phyloP scores from a whole-genome alignment of 2,329 filamentous ascomycete genomes.

The Apiospora arundinis region DNA sequence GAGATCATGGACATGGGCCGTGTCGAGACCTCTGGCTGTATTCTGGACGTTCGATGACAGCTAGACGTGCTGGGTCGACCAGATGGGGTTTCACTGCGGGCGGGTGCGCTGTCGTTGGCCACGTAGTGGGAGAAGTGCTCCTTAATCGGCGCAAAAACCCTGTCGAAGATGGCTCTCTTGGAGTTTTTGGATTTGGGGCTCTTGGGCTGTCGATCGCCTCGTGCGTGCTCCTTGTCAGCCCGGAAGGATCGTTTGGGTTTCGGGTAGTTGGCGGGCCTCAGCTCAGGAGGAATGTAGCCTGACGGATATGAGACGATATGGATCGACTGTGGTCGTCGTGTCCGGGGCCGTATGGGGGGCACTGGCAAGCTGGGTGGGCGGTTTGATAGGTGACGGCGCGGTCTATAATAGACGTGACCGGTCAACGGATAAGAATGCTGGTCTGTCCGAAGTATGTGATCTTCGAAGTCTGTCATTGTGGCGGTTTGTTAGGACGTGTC shows the following conservation, averaged over 20 bases:
- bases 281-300: conserved; percentile 51
- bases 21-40: background rate
- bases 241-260: conserved; percentile 54
- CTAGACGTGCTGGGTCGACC: conserved; percentile 24
- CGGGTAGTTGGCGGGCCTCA: conserved; percentile 49
- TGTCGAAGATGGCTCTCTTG: conserved; percentile 42
- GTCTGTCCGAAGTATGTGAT: conserved; percentile 29
- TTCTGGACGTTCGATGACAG: conserved; percentile 1
- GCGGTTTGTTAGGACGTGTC: conserved; percentile 32
- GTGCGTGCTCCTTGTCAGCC: conserved; percentile 26
- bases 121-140: conserved; percentile 33
- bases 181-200: conserved; percentile 22
- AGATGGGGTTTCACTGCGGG: conserved; percentile 25
- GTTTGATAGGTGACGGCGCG: conserved; percentile 33
- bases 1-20: conserved; percentile 36
- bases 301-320: conserved; percentile 55
- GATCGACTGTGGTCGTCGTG: conserved; percentile 58
- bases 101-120: conserved; percentile 28
- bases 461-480: conserved; percentile 37
- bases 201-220: conserved; percentile 26
- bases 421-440: conserved; percentile 32
- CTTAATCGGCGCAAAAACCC: conserved; percentile 41
- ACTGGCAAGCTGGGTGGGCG: conserved; percentile 39
- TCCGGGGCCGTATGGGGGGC: conserved; percentile 55
- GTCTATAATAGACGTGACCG: conserved; percentile 39